These are phyloP conservation scores for Malassezia cuniculi DNA, from an alignment of 1,284 basidiomycete species.

Conservation along the genomic window DNA sequence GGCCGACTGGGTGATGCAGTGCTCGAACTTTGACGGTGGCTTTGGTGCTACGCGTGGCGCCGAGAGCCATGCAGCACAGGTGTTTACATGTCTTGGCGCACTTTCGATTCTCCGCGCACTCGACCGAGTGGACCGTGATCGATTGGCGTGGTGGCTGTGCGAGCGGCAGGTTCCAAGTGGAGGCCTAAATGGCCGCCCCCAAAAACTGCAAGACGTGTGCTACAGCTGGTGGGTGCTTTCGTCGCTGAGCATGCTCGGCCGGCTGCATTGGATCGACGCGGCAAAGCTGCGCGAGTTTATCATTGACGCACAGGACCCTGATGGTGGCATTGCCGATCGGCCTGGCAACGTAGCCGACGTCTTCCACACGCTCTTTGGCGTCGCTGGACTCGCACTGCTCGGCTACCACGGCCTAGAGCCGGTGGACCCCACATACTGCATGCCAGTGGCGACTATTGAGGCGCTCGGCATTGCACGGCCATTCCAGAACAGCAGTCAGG, in stretches of 20 bases:
- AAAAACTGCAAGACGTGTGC: conserved; percentile 97
- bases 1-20: conserved; percentile 60
- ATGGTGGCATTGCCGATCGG: conserved; percentile 80
- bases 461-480: conserved; percentile 24
- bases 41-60: conserved; percentile 73
- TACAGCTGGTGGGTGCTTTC: conserved; percentile 97
- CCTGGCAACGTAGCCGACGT: conserved; percentile 89
- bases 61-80: conserved; percentile 84
- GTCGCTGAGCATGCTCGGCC: conserved; percentile 68
- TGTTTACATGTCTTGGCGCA: conserved; percentile 76
- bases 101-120: conserved; percentile 73
- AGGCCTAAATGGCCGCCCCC: conserved; percentile 84
- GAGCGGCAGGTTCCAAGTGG: conserved; percentile 86
- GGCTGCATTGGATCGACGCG: conserved; percentile 76
- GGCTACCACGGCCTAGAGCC: conserved; percentile 72
- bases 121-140: conserved; percentile 48
- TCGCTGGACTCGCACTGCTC: conserved; percentile 76
- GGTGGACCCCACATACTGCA: conserved; percentile 88
- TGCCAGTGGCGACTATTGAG: conserved; percentile 64
- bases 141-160: conserved; percentile 76
- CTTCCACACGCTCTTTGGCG: conserved; percentile 85
- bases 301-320: conserved; percentile 77
- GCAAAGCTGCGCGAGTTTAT: conserved; percentile 71
- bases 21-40: conserved; percentile 88
- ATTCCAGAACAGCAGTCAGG: too few species aligned